Percentiles rank a stretch among this genome's conserved stretches.
Evolutionary conservation across 805 yeast genomes (phyloP).

Genomic region (Yarrowia alimentaria): DNA sequence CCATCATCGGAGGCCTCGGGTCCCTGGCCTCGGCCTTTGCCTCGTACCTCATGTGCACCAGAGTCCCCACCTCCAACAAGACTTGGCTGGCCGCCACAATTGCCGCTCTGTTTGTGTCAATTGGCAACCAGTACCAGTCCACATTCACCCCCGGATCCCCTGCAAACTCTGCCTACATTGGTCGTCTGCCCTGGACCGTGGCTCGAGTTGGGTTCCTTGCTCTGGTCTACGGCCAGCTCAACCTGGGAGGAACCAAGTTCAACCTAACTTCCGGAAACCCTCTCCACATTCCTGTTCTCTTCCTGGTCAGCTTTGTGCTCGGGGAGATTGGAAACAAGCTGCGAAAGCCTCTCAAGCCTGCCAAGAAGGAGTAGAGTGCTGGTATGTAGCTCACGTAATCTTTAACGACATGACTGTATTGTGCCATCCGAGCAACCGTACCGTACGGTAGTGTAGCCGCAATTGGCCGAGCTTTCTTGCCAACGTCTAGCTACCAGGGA

Average conservation of each 20-base stretch:
- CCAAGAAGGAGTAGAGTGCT: conserved; percentile 14
- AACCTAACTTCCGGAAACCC: conserved; percentile 11
- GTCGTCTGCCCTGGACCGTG: conserved; percentile 19
- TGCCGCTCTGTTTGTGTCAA: conserved; percentile 1
- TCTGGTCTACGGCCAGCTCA: neutral
- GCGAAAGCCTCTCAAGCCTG: conserved; percentile 16
- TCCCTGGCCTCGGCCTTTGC: conserved; percentile 7
- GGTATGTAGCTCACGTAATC: too few species aligned
- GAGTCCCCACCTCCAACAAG: conserved; percentile 8
- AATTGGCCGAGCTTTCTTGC: too few species aligned
- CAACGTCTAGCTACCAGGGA: too few species aligned
- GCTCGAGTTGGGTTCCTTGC: conserved; percentile 16
- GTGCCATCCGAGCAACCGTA: too few species aligned
- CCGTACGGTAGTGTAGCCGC: too few species aligned
- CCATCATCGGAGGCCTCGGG: conserved; percentile 1
- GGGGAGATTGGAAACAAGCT: conserved; percentile 7
- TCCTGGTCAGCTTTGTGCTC: conserved; percentile 17
- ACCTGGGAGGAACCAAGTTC: conserved; percentile 4
- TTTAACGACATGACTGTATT: too few species aligned
- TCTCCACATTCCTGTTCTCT: conserved; percentile 5
- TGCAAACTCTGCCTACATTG: conserved; percentile 19
- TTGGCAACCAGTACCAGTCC: conserved; percentile 22
- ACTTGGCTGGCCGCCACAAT: conserved; percentile 7
- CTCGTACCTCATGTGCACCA: conserved; percentile 12
- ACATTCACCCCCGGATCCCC: conserved; percentile 4